Base-by-base conservation (phyloP, 371 early-diverging fungal species). In the Circinella umbellata region DNA sequence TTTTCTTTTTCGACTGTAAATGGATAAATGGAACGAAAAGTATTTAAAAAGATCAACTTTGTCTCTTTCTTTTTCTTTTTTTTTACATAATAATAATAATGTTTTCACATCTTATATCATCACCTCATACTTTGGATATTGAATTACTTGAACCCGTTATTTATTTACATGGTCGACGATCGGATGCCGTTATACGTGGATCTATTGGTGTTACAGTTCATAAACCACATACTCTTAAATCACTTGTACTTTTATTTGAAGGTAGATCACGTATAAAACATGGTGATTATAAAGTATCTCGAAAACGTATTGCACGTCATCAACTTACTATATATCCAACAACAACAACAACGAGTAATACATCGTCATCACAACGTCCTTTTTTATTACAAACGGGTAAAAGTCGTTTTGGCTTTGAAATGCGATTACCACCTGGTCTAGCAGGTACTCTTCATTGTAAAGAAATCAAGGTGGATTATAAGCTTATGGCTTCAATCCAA, bases 171-270 rank as follows among this genome's bases (percentile, higher is more conserved):
- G 65, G 48, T 37, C 51, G 37, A 47, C 48, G 36, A 11, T 51
- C 49, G 3, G 48, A 64, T 53, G 49, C 48, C 13, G 65, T 64
- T 11, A 18, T 64, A 34, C 65, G 65, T 35, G 65, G 65, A 14
- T 35, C 65, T 3, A 38, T 64, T 4, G 51, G 38, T 10, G 38
- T 64, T 4, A 51, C 65, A 15, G 27, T 36, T 17, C 7, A 14
- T 13, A 27, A 38, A 38, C 48, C 65, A 10, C 38, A 64, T 38
- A 53, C 53, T 3, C 48, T 64, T 11, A 36, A 48, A 37, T 64
- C 65, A 6, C 51, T 64, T 15, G 65, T 27, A 38, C 37, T 64
- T 18, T 49, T 64, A 14, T 64, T 64, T 53, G 65, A 64, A 64
- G 65, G 65, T 4, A 17, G 34, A 3, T 27, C n/a, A 34, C 34